Percentiles rank a stretch among this genome's conserved stretches.
These are phyloP conservation scores for Diplodia seriata DNA, from an alignment of 2,329 filamentous ascomycete species.

Conservation along the genomic window DNA sequence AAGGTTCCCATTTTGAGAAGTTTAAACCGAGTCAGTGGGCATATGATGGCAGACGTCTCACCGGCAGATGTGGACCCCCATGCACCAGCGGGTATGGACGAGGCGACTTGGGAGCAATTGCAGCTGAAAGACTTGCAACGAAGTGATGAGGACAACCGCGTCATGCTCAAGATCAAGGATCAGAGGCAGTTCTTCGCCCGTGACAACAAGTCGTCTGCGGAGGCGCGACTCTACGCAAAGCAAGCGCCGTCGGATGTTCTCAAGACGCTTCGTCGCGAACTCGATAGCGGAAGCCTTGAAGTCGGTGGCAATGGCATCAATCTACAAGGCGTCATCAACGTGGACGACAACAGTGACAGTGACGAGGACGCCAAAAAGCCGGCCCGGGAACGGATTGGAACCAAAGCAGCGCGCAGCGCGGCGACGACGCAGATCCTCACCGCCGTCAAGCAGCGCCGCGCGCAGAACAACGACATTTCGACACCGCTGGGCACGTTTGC, in stretches of 20 bases:
- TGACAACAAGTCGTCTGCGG: conserved; percentile 53
- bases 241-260: conserved; percentile 75
- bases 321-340: conserved; percentile 69
- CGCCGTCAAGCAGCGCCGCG: conserved; percentile 67
- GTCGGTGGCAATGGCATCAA: conserved; percentile 51
- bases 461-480: conserved; percentile 58
- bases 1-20: conserved; percentile 90
- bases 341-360: conserved; percentile 69
- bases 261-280: conserved; percentile 66
- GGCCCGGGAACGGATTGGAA: conserved; percentile 68
- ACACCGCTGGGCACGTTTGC: conserved; percentile 39
- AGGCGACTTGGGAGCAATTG: conserved; percentile 76
- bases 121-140: conserved; percentile 80
- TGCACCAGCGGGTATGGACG: conserved; percentile 70
- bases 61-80: conserved; percentile 76
- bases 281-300: conserved; percentile 54
- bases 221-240: conserved; percentile 66
- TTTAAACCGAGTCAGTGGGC: conserved; percentile 89
- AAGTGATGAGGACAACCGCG: conserved; percentile 74
- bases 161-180: conserved; percentile 86
- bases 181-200: conserved; percentile 81
- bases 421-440: conserved; percentile 72
- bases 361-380: conserved; percentile 64
- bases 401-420: conserved; percentile 67
- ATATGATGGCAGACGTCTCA: conserved; percentile 87